Conservation (phyloP, 352 stramenopile species). For the Phytophthora pisi region DNA sequence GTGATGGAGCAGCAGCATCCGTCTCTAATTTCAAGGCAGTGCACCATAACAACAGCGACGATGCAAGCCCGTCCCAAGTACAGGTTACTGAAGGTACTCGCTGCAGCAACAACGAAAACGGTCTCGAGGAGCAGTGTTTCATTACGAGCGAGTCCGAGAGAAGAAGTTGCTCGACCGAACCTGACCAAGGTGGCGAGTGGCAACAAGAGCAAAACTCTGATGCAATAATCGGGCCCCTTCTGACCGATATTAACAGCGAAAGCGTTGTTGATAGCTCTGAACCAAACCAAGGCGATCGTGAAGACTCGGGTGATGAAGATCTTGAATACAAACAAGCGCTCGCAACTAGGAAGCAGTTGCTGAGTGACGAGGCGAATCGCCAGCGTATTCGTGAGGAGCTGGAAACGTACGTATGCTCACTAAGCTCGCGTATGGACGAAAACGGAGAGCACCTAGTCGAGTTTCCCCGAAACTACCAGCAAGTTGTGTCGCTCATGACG, state of each 20-base stretch:
- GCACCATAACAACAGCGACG: background rate
- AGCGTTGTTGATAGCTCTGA: background rate
- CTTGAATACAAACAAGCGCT: constrained; percentile 31
- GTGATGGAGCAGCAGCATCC: background rate
- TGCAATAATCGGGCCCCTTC: constrained; percentile 9
- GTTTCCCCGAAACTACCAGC: constrained; percentile 68
- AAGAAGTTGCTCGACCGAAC: background rate
- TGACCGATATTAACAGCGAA: constrained; percentile 7
- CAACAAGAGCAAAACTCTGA: background rate
- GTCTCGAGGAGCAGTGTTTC: background rate
- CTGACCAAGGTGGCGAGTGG: background rate
- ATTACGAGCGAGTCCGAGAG: background rate
- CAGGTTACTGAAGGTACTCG: background rate
- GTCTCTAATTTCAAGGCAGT: background rate
- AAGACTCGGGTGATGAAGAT: background rate
- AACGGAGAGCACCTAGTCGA: constrained; percentile 54
- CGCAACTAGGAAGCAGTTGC: constrained; percentile 16
- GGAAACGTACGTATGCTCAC: constrained; percentile 48
- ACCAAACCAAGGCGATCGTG: background rate
- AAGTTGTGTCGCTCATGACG: constrained; percentile 74
- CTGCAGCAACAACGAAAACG: background rate
- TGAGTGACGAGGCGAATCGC: constrained; percentile 42
- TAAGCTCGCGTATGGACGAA: constrained; percentile 47
- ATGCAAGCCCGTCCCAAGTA: background rate
- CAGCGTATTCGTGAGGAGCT: constrained; percentile 51